Base-by-base conservation (phyloP, 257 asterid genomes). In the Schizonepeta tenuifolia region DNA sequence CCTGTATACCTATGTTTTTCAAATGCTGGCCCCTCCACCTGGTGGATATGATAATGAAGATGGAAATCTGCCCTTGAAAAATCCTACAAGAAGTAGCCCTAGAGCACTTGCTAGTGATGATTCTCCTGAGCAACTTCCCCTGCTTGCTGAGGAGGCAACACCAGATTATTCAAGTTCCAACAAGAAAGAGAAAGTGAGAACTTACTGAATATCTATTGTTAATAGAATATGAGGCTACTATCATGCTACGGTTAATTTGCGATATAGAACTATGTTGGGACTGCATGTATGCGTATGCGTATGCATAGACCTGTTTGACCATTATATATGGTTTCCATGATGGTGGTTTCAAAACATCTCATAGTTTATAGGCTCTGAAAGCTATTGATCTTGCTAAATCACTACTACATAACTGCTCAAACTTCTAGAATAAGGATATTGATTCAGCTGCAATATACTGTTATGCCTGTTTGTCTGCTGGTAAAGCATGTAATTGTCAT, bases 1-100 rank as follows among this genome's bases (percentile, higher is more conserved):
- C 78, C 83, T 95, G 47, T 95, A 95, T 79, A 95, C 99, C 71
- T 95, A 90, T 77, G 98, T 95, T 49, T 95, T 90, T 83, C 81
- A 86, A 9, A 95, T 95, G 99, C 92, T 92, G 36, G 89, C 96
- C 72, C 97, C 98, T 77, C 99, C 99, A 61, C 88, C 89, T 5
- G 96, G 85, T 75, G 97, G 99, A 50, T 92, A 85, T 54, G 96
- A 95, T 56, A 36, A 74, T 69, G 91, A 73, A 56, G 96, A 85
- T 69, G 87, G 50, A 36, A 71, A 73, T 69, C 75, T 78, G 69
- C 86, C 87, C 41, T 17, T 82, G 69, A 91, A 89, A 78, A 79
- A 13, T 77, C 79, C 83, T 70, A 24, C 75, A 6, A 80, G 80
- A 67, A 80, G 59, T 66, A 70, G 70, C 78, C 65, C 83, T 4